Evolutionary conservation across 2,329 filamentous ascomycete genomes (phyloP), one percentile per base, ranked within the genome.

Genomic region (Bipolaris gigantea): DNA sequence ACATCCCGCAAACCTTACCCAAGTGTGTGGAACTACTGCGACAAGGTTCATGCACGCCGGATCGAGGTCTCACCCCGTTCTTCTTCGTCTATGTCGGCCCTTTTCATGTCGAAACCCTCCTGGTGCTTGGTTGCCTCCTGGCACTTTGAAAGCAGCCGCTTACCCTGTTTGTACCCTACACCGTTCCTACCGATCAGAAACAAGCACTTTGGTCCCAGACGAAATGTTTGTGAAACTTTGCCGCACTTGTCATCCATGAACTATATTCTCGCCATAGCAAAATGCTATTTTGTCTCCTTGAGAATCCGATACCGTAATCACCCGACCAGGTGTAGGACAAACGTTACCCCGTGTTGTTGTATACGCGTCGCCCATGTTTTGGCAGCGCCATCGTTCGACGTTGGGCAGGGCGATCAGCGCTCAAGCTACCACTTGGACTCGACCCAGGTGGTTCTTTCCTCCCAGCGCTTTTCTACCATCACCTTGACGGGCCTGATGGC

Each of bases 101-200:
- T 54, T 34, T 40, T 50, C 40, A 48, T 40, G 40, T 50, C 34
- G 34, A 54, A 54, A 50, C 40, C 41, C 40, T 54, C 47, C 51
- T 21, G 40, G 32, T 39, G 15, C 35, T 35, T 48, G 46, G 46
- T 30, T 34, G 18, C 18, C 13, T 19, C 25, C 40, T 43, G 39
- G 35, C 27, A 27, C 47, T 32, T 27, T 27, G 16, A 50, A 54
- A 18, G n/a, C 42, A 27, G 21, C 43, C 47, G 40, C 51, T 54
- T 54, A 50, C 51, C 40, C 47, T 16, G 45, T 54, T 40, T 23
- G 40, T 54, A 50, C 47, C 51, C 27, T 27, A 45, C 34, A 16
- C 51, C 46, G 51, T 54, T 54, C 46, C 40, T 34, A 40, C 40
- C 41, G 47, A 45, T 54, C 33, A 30, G 19, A 13, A 33, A 19